Conservation (phyloP, 2,329 filamentous ascomycete genomes). For the Knoxdaviesia proteae region DNA sequence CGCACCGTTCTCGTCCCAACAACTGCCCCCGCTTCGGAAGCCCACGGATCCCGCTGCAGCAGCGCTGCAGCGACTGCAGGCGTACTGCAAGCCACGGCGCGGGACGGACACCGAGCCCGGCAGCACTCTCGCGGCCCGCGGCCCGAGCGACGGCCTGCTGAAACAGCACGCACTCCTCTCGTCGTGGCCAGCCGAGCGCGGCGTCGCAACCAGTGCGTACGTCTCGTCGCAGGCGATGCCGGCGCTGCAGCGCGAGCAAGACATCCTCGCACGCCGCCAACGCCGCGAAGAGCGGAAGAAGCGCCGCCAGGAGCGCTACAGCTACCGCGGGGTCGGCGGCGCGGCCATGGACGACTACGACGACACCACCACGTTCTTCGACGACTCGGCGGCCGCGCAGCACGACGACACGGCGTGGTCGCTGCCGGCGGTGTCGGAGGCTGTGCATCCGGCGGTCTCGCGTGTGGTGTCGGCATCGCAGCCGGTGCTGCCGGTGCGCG, state of each 20-base stretch:
- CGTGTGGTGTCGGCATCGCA: not conserved
- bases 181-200: slow-evolving; percentile 18
- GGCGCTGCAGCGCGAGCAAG: slow-evolving; percentile 1
- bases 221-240: slow-evolving; percentile 9
- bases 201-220: slow-evolving; percentile 14
- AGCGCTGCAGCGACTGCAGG: not conserved
- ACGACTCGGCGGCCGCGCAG: slow-evolving; percentile 1
- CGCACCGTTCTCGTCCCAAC: too few relatives aligned
- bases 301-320: slow-evolving; percentile 1
- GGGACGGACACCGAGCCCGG: too few relatives aligned
- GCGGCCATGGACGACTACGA: not conserved
- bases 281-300: slow-evolving; percentile 4
- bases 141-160: too few relatives aligned
- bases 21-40: too few relatives aligned
- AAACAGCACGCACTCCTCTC: slow-evolving; percentile 11
- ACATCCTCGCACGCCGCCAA: slow-evolving; percentile 1
- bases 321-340: not conserved
- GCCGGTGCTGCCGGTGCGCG: not conserved
- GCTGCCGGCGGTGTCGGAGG: slow-evolving; percentile 13
- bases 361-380: slow-evolving; percentile 5
- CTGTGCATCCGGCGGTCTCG: slow-evolving; percentile 6
- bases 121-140: too few relatives aligned
- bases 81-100: slow-evolving; percentile 9
- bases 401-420: slow-evolving; percentile 10
- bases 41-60: too few relatives aligned